Conservation (phyloP, 768 basidiomycete species). For the Phylloporus arenicola region DNA sequence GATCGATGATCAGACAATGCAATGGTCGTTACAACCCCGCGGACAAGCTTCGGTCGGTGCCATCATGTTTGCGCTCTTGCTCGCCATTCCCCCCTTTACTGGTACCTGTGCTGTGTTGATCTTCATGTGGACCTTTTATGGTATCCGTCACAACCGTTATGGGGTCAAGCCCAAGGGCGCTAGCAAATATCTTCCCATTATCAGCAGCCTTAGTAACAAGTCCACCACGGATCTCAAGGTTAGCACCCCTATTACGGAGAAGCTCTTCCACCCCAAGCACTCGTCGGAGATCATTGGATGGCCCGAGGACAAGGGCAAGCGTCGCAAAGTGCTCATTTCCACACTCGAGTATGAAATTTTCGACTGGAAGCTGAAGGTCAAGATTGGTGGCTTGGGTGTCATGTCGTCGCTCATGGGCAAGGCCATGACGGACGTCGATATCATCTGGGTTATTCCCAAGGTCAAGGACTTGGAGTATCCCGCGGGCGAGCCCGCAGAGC, state of each 20-base stretch:
- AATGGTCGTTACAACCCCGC: slow-evolving; percentile 76
- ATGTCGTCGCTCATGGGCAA: slow-evolving; percentile 98
- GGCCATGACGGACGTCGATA: slow-evolving; percentile 94
- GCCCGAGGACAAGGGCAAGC: slow-evolving; percentile 90
- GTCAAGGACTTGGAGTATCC: slow-evolving; percentile 95
- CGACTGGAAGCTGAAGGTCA: slow-evolving; percentile 97
- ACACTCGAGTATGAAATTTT: slow-evolving; percentile 95
- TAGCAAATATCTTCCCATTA: slow-evolving; percentile 84
- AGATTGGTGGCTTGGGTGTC: slow-evolving; percentile 95
- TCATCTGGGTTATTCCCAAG: slow-evolving; percentile 92
- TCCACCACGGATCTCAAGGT: slow-evolving; percentile 73
- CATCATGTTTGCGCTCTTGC: slow-evolving; percentile 81
- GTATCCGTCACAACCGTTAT: slow-evolving; percentile 90
- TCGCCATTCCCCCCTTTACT: slow-evolving; percentile 79
- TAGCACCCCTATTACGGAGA: slow-evolving; percentile 55
- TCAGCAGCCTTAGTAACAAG: slow-evolving; percentile 58
- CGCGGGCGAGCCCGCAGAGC: slow-evolving; percentile 83
- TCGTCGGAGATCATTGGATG: slow-evolving; percentile 84
- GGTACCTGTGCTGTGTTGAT: slow-evolving; percentile 74
- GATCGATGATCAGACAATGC: slow-evolving; percentile 71
- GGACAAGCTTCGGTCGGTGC: slow-evolving; percentile 78
- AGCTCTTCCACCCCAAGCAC: slow-evolving; percentile 60
- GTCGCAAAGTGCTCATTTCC: slow-evolving; percentile 85
- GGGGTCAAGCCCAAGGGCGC: slow-evolving; percentile 71
- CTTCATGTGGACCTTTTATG: slow-evolving; percentile 97